These are phyloP conservation scores for Agrostemma githago DNA, from an alignment of 148 eudicot genomes.

Conservation along the genomic window DNA sequence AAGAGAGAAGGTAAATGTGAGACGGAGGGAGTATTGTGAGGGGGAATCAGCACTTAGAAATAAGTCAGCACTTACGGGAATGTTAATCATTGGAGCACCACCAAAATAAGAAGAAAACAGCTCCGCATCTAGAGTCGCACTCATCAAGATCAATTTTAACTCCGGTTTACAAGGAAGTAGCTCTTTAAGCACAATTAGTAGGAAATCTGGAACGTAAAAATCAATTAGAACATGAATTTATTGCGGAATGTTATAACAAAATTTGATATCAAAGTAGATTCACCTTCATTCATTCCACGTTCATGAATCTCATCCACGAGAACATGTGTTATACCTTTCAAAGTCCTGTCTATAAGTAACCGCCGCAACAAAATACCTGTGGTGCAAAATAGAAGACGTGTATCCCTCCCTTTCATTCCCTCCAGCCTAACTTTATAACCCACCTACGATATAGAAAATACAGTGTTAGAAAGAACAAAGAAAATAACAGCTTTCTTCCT, in stretches of 20 bases:
- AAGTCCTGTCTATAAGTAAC: slow-evolving; percentile 75
- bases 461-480: not conserved
- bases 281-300: slow-evolving; percentile 99
- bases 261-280: slow-evolving; percentile 13
- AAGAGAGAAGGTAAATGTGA: too few species aligned
- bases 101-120: slow-evolving; percentile 89
- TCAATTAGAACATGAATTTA: slow-evolving; percentile 1
- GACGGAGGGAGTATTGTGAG: too few species aligned
- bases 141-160: slow-evolving; percentile 84
- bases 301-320: slow-evolving; percentile 98
- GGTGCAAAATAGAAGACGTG: slow-evolving; percentile 93
- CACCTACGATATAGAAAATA: slow-evolving; percentile 46
- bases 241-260: not conserved
- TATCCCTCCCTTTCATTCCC: slow-evolving; percentile 95
- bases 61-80: slow-evolving; percentile 55
- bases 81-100: slow-evolving; percentile 67
- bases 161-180: slow-evolving; percentile 91
- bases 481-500: not conserved
- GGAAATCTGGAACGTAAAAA: slow-evolving; percentile 59
- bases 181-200: slow-evolving; percentile 89
- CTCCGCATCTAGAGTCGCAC: slow-evolving; percentile 96
- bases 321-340: slow-evolving; percentile 93
- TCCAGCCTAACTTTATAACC: slow-evolving; percentile 97
- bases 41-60: slow-evolving; percentile 1
- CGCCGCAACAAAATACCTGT: slow-evolving; percentile 94